A percentile compares a stretch with the other conserved stretches of the same genome.
phyloP scores from a whole-genome alignment of 192 early-diverging fungal genomes.

The Lobosporangium transversale region DNA sequence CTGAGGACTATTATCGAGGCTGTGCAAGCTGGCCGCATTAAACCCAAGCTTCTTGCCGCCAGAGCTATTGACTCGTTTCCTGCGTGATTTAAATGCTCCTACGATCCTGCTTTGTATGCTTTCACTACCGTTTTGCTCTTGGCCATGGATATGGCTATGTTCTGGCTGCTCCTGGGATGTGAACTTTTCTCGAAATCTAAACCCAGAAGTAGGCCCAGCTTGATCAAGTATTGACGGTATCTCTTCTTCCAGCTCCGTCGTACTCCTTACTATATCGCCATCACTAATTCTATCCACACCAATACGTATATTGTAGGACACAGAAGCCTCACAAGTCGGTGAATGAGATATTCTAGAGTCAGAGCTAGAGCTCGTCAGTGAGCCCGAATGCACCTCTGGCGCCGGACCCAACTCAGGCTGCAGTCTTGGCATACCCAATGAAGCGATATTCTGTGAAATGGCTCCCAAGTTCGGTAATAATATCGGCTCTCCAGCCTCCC shows the following conservation, averaged over 20 bases:
- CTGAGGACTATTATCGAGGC: conserved; percentile 24
- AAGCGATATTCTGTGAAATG: no score
- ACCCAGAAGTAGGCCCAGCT: not conserved
- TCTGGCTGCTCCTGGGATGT: conserved; percentile 27
- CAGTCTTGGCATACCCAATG: no score
- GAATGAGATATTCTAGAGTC: no score
- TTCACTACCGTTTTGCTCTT: not conserved
- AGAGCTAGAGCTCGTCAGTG: no score
- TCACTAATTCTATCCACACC: not conserved
- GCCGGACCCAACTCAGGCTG: no score
- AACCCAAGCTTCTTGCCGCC: conserved; percentile 33
- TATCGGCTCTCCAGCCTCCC: no score
- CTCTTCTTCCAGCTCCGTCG: not conserved
- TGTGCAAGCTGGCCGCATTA: conserved; percentile 28
- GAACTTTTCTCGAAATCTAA: not conserved
- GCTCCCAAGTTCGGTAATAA: no score
- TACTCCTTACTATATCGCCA: not conserved
- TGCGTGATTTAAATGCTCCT: conserved; percentile 12
- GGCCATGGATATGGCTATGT: not conserved
- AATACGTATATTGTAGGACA: no score
- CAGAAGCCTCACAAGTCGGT: no score
- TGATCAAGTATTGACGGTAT: not conserved
- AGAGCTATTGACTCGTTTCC: conserved; percentile 28
- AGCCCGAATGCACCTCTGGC: no score
- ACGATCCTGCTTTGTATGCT: not conserved